A percentile compares a stretch with the other conserved stretches of the same genome.
Conservation (phyloP, 768 basidiomycete species). For the Dentipellis fragilis region DNA sequence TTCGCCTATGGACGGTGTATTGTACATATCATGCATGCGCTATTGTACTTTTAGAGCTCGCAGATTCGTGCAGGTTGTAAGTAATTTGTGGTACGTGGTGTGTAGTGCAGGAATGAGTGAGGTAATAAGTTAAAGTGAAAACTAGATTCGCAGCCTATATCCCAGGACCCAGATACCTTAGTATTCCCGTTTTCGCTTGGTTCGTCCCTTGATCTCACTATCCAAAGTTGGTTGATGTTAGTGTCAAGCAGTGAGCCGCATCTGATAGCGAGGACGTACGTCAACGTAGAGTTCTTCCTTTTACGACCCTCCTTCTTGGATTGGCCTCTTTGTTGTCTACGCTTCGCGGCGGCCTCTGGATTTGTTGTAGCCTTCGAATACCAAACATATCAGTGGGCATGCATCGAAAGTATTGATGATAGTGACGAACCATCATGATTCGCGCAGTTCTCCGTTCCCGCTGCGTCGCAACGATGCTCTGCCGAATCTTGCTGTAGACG, state of each 20-base stretch:
- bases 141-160: background rate
- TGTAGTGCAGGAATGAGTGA: background rate
- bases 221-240: background rate
- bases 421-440: slow-evolving; percentile 31
- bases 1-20: background rate
- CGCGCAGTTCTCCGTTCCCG: slow-evolving; percentile 57
- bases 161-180: slow-evolving; percentile 7
- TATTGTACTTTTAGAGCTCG: slow-evolving; percentile 9
- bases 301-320: slow-evolving; percentile 84
- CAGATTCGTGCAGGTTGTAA: background rate
- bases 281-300: slow-evolving; percentile 52
- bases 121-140: background rate
- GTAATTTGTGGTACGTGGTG: background rate
- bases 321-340: slow-evolving; percentile 60
- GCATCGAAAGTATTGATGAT: background rate
- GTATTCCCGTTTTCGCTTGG: slow-evolving; percentile 34
- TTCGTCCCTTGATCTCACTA: slow-evolving; percentile 40
- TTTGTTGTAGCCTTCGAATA: slow-evolving; percentile 49
- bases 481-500: slow-evolving; percentile 73
- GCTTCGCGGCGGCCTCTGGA: slow-evolving; percentile 67
- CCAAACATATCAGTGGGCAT: background rate
- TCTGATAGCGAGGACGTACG: slow-evolving; percentile 32
- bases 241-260: background rate
- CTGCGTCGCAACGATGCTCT: slow-evolving; percentile 53
- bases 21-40: slow-evolving; percentile 2